Percentiles rank a stretch among this genome's conserved stretches.
Evolutionary conservation across 2,329 filamentous ascomycete species (phyloP).

Genomic region (Delphinella strobiligena): DNA sequence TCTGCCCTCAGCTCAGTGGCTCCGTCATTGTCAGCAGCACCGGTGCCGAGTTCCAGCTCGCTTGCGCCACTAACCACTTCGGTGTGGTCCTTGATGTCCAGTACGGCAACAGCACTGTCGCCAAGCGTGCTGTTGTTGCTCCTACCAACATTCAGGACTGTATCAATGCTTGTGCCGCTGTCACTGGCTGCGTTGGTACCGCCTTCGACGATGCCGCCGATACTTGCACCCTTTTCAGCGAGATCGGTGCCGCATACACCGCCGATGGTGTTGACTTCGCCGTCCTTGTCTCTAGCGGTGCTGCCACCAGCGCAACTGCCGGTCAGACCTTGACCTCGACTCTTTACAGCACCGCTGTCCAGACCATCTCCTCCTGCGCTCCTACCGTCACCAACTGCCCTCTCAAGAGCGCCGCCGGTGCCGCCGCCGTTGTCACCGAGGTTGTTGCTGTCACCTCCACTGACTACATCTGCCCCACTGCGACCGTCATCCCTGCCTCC

Average conservation of each 20-base stretch:
- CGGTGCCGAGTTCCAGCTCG: constrained; percentile 2
- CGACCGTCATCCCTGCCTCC: constrained; percentile 8
- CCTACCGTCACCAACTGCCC: constrained; percentile 9
- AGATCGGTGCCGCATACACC: neutral
- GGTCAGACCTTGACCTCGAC: constrained; percentile 1
- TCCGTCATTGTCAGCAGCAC: constrained; percentile 1
- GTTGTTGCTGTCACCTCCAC: neutral
- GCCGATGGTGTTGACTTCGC: constrained; percentile 6
- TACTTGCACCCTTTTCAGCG: constrained; percentile 8
- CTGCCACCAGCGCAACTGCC: neutral
- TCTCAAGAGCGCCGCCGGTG: neutral
- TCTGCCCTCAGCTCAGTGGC: constrained; percentile 5
- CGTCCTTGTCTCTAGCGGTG: neutral
- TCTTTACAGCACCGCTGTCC: constrained; percentile 5
- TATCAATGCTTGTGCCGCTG: constrained; percentile 3
- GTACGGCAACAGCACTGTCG: constrained; percentile 2
- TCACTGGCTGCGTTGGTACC: constrained; percentile 5
- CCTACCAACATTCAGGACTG: constrained; percentile 5
- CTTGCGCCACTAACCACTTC: constrained; percentile 1
- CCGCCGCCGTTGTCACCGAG: neutral
- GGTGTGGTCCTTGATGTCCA: constrained; percentile 4
- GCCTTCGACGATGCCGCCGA: constrained; percentile 4
- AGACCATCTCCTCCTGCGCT: constrained; percentile 6
- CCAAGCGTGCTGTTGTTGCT: constrained; percentile 6
- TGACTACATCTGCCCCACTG: constrained; percentile 1